Percentiles rank a stretch among this genome's conserved stretches.
Conservation (phyloP, 805 yeast species). For the Ogataea ramenticola region DNA sequence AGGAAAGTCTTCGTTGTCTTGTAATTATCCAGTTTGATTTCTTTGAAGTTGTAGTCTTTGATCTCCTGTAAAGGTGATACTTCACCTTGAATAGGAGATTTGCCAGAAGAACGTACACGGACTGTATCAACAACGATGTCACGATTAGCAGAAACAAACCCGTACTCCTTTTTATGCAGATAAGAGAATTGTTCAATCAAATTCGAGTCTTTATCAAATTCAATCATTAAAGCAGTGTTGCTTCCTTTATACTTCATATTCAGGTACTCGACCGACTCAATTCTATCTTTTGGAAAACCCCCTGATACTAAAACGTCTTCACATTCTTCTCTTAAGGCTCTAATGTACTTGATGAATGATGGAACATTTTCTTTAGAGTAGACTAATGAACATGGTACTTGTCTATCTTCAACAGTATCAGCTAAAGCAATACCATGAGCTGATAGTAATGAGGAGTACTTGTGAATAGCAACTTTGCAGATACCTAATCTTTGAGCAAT, state of each 20-base stretch:
- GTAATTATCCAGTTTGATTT: constrained; percentile 35
- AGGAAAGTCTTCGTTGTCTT: constrained; percentile 8
- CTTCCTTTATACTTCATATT: constrained; percentile 33
- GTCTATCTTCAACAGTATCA: constrained; percentile 21
- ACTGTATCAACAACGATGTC: constrained; percentile 56
- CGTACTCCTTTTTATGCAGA: constrained; percentile 55
- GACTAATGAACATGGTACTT: constrained; percentile 13
- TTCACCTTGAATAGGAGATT: not conserved
- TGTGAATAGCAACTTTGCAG: constrained; percentile 32
- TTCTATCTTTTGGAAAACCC: not conserved
- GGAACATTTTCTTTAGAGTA: constrained; percentile 4
- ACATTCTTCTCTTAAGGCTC: constrained; percentile 29
- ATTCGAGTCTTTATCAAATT: constrained; percentile 18
- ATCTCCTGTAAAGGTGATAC: constrained; percentile 18
- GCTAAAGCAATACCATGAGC: constrained; percentile 38
- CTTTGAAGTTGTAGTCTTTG: constrained; percentile 18
- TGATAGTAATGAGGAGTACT: constrained; percentile 35
- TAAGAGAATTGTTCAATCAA: constrained; percentile 37
- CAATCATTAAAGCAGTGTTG: constrained; percentile 65
- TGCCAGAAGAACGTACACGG: constrained; percentile 40
- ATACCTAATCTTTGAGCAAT: constrained; percentile 32
- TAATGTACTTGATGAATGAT: constrained; percentile 38
- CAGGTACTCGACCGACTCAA: constrained; percentile 1
- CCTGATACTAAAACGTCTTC: constrained; percentile 28
- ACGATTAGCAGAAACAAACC: constrained; percentile 41